These are phyloP conservation scores for Penicillium roqueforti DNA, from an alignment of 495 filamentous ascomycete species.

Conservation along the genomic window DNA sequence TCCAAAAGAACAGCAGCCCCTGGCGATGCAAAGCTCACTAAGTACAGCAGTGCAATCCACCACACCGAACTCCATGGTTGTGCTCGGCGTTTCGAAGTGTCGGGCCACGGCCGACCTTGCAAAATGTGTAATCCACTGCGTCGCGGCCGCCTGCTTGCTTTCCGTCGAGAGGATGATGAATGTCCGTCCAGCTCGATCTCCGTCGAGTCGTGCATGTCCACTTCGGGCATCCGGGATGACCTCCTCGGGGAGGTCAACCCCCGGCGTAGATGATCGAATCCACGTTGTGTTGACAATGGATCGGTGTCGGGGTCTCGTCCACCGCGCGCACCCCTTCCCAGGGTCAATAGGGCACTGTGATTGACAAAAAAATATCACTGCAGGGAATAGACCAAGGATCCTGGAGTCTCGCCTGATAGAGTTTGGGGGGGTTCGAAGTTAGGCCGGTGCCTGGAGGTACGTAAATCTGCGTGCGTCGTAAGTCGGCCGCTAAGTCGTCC, in stretches of 20 bases:
- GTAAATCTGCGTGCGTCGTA: constrained; percentile 5
- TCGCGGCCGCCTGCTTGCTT: constrained; percentile 9
- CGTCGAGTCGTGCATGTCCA: constrained; percentile 34
- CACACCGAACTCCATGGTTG: constrained; percentile 12
- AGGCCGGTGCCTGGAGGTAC: constrained; percentile 12
- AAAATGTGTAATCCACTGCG: constrained; percentile 5
- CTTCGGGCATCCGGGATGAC: constrained; percentile 38
- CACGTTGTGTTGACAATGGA: constrained; percentile 37
- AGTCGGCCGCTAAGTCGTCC: constrained; percentile 1
- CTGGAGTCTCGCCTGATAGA: background rate
- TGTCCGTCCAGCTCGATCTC: constrained; percentile 8
- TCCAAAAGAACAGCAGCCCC: constrained; percentile 57
- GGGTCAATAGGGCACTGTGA: background rate
- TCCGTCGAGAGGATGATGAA: constrained; percentile 7
- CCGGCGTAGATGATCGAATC: constrained; percentile 38
- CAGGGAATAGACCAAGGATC: background rate
- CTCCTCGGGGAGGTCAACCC: constrained; percentile 48
- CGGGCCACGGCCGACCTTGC: constrained; percentile 22
- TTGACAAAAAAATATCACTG: background rate
- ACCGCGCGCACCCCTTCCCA: constrained; percentile 1
- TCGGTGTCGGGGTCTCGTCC: constrained; percentile 9
- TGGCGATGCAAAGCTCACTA: constrained; percentile 22
- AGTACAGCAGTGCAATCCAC: constrained; percentile 24
- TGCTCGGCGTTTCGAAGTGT: constrained; percentile 22
- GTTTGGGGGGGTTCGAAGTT: constrained; percentile 4